Conservation (phyloP, 2,329 filamentous ascomycete genomes). For the Cladosporium sp. region DNA sequence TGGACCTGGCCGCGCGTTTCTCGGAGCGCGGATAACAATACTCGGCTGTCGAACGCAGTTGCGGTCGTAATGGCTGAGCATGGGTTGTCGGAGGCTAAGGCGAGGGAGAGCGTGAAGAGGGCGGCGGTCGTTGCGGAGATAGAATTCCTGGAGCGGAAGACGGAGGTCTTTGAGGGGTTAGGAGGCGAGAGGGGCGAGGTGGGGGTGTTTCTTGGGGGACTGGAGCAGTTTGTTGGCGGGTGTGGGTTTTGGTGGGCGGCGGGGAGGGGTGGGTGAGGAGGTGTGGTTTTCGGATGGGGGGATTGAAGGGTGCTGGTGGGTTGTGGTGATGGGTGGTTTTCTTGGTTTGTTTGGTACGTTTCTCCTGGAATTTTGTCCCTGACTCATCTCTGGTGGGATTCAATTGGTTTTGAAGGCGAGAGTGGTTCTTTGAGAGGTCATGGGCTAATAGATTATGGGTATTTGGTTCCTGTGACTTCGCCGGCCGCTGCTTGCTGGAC, state of each 20-base stretch:
- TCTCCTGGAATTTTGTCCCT: no score
- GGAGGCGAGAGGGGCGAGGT: not conserved
- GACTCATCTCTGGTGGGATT: no score
- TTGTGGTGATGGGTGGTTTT: no score
- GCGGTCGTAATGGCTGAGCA: not conserved
- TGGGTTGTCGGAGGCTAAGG: not conserved
- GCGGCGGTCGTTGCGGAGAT: not conserved
- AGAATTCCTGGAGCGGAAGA: not conserved
- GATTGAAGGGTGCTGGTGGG: no score
- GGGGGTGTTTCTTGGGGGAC: not conserved
- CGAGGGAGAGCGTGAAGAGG: not conserved
- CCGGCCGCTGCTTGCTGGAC: no score
- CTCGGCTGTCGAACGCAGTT: not conserved
- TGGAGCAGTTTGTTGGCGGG: conserved; percentile 4
- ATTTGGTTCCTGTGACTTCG: no score
- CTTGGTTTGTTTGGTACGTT: no score
- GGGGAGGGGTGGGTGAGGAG: no score
- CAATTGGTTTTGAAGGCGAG: no score
- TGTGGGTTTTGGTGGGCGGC: not conserved
- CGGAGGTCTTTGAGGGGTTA: not conserved
- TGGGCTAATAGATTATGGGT: no score
- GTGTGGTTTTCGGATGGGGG: no score
- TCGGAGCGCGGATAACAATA: not conserved
- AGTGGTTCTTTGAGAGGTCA: no score
- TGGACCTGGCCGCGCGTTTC: not conserved